These are phyloP conservation scores for Schwanniomyces etchellsii DNA, from an alignment of 1,139 yeast genomes.

Conservation along the genomic window DNA sequence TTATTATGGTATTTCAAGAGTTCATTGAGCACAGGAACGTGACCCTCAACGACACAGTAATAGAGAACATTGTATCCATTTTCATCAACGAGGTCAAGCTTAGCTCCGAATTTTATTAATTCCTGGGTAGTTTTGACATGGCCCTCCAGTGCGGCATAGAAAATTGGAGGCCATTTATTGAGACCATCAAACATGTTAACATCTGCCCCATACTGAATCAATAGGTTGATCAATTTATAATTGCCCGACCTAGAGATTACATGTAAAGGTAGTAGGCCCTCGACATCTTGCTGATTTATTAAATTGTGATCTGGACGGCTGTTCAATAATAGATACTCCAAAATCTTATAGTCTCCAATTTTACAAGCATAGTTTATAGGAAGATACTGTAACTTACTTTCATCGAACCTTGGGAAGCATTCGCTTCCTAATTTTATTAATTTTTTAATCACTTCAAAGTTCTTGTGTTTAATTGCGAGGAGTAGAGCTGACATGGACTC, in stretches of 20 bases:
- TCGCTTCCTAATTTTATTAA: slow-evolving; percentile 46
- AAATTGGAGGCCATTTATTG: slow-evolving; percentile 91
- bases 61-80: slow-evolving; percentile 79
- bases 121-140: slow-evolving; percentile 66
- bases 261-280: slow-evolving; percentile 85
- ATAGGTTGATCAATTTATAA: slow-evolving; percentile 56
- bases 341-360: slow-evolving; percentile 69
- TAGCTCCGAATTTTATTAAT: slow-evolving; percentile 69
- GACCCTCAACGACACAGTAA: slow-evolving; percentile 94
- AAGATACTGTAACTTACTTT: slow-evolving; percentile 53
- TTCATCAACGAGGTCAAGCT: slow-evolving; percentile 68
- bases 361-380: slow-evolving; percentile 91
- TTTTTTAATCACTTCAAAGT: slow-evolving; percentile 46
- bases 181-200: slow-evolving; percentile 77
- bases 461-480: slow-evolving; percentile 68
- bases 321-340: slow-evolving; percentile 48
- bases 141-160: slow-evolving; percentile 87
- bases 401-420: slow-evolving; percentile 49
- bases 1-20: slow-evolving; percentile 32
- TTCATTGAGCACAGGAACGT: slow-evolving; percentile 69
- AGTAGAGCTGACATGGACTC: slow-evolving; percentile 78
- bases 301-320: slow-evolving; percentile 19
- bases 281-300: slow-evolving; percentile 63
- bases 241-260: slow-evolving; percentile 86
- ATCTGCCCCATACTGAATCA: slow-evolving; percentile 70